Base-by-base conservation (phyloP, 2,329 filamentous ascomycete species). In the Colletotrichum karsti region DNA sequence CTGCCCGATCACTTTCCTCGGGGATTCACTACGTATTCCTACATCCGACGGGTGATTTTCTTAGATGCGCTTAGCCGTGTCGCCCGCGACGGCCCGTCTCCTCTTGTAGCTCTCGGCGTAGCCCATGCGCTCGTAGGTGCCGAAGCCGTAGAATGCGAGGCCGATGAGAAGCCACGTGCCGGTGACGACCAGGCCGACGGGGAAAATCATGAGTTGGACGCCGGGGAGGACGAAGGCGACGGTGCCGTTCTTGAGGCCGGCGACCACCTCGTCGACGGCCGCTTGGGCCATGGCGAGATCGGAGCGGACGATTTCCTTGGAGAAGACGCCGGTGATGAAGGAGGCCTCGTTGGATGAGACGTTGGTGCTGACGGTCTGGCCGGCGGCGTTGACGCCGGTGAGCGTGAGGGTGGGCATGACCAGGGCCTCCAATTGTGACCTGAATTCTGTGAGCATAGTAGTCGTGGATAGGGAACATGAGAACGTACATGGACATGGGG, bases 281-380 rank as follows among this genome's bases (percentile, higher is more conserved):
- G 82, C 77, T 69, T 84, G 79, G 24, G 88, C 88, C 54, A 80
- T 72, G 48, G 80, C 76, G 39, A 85, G 81, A 56, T 83, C 79
- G 66, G 87, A 90, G 73, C 85, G 77, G 74, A 88, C 77, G 13
- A 87, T 81, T 62, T 87, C 81, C 55, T 85, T 79, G 60, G 91
- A 87, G 78, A 94, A 94, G 73, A 92, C 86, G 57, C 92, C 92
- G 13, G 87, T 87, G 41, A 93, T 86, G 72, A 94, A 94, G 7
- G 88, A 86, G 15, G 92, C 91, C 76, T 93, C 90, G 77, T 91
- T 90, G 67, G 88, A 86, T 9, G 91, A 91, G 56, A 94, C 87
- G 35, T 88, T 90, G 55, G 91, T 91, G 73, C 81, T 85, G 65
- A 93, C 83, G 1, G 79, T 77, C 73, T 82, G 75, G 69, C 88